Evolutionary conservation across 176 grass and related monocot genomes (phyloP), one percentile per base, ranked within the genome.

Genomic region (Phyllostachys edulis): DNA sequence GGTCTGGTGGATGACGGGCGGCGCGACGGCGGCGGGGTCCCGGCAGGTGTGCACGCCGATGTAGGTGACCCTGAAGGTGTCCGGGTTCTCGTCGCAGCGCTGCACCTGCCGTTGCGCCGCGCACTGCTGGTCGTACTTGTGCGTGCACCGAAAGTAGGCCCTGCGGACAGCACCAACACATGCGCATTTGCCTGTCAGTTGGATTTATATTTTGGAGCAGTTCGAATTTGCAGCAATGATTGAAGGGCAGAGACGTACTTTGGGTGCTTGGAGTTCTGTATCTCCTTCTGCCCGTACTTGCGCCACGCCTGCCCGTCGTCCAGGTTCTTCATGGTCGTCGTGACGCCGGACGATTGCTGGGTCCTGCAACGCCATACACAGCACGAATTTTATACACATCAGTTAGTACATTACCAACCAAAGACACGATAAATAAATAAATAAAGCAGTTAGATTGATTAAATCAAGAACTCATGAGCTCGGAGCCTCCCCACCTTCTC

Each of bases 201-300:
- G 24, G 50, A 45, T 38, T 45, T 38, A 2, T 29, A 56, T 57
- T n/a, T 38, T 12, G 4, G 15, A n/a, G 20, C 34, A 6, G 26
- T 26, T 27, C 27, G 20, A 59, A 59, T 23, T n/a, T 9, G 17
- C 38, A 20, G 9, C 40, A 13, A 79, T 70, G 0, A 36, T 63
- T 16, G 8, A 21, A 52, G 72, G 38, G 55, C 14, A 69, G 15
- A 26, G 84, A n/a, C 65, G 51, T 78, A 97, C 94, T 93, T 97
- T 52, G 94, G 92, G 75, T 91, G 11, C 27, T 90, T 87, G 76
- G 44, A 89, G 79, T 84, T 94, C 1, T 94, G 94, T 49, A 97
- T 97, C 2, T 80, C 83, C 83, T 94, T 97, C 88, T 97, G 94
- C 0, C 94, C 94, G 51, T 97, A 97, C 68, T 97, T 97, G 73